Evolutionary conservation across 495 filamentous ascomycete species (phyloP).

Genomic region (Penicillium alfredii): DNA sequence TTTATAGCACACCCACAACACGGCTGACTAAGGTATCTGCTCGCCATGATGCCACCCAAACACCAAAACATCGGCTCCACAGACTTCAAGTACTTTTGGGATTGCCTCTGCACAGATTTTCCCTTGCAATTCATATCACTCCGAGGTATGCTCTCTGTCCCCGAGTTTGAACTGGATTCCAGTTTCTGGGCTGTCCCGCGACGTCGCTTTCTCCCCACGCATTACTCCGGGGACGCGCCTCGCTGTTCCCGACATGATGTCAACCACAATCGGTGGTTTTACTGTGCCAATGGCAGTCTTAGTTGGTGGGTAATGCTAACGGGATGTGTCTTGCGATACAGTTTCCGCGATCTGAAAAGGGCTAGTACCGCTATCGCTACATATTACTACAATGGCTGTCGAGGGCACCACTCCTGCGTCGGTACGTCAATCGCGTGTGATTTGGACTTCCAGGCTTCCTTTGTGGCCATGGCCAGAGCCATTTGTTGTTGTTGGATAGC

Average conservation of each 20-base stretch:
- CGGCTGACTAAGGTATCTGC: too few relatives aligned
- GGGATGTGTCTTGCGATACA: neutral
- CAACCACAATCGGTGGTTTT: constrained; percentile 4
- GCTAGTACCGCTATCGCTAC: too few relatives aligned
- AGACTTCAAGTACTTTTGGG: too few relatives aligned
- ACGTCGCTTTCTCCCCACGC: constrained; percentile 2
- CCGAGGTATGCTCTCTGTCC: neutral
- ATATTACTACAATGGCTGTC: constrained; percentile 30
- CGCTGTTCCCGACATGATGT: constrained; percentile 4
- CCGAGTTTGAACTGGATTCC: neutral
- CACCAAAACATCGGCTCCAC: constrained; percentile 7
- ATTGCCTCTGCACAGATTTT: neutral
- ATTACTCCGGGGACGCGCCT: constrained; percentile 3
- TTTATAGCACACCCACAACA: too few relatives aligned
- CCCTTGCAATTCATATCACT: neutral
- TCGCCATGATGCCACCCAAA: constrained; percentile 7
- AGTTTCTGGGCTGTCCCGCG: neutral
- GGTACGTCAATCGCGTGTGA: constrained; percentile 21
- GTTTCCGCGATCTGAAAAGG: neutral
- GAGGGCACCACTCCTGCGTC: constrained; percentile 26
- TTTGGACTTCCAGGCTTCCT: neutral
- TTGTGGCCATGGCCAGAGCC: neutral
- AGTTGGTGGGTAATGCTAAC: too few relatives aligned
- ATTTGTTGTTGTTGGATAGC: neutral
- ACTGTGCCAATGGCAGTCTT: too few relatives aligned